phyloP scores from a whole-genome alignment of 768 basidiomycete species.

The Myochromella boudieri region DNA sequence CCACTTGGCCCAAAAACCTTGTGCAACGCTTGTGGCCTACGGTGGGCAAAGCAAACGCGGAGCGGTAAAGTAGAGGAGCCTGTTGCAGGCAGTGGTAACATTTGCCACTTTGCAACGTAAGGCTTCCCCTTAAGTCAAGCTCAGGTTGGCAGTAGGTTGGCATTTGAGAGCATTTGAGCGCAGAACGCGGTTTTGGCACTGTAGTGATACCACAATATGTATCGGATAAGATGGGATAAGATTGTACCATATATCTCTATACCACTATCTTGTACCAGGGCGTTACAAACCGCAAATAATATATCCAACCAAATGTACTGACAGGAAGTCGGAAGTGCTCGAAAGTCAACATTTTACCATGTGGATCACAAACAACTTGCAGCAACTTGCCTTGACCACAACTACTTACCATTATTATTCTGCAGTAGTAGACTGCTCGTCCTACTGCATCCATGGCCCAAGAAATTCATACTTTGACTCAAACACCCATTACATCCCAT shows the following conservation, averaged over 20 bases:
- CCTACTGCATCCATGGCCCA: constrained; percentile 67
- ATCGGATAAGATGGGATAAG: too few species aligned
- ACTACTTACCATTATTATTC: constrained; percentile 1
- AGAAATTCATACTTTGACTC: constrained; percentile 76
- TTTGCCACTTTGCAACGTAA: too few species aligned
- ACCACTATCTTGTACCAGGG: too few species aligned
- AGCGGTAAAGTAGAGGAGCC: constrained; percentile 36
- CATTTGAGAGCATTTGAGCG: neutral
- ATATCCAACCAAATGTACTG: too few species aligned
- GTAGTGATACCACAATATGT: too few species aligned
- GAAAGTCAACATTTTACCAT: too few species aligned
- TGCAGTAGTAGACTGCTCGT: constrained; percentile 87
- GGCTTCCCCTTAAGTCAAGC: too few species aligned
- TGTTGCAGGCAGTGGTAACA: too few species aligned
- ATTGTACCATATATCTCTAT: too few species aligned
- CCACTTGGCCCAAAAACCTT: constrained; percentile 96
- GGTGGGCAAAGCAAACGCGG: constrained; percentile 79
- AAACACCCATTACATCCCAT: constrained; percentile 85
- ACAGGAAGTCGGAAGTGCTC: too few species aligned
- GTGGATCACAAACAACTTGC: neutral
- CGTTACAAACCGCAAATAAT: too few species aligned
- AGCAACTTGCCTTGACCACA: too few species aligned
- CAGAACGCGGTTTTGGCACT: neutral
- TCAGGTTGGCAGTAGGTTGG: neutral
- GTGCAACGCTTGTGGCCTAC: constrained; percentile 93